Base-by-base conservation (phyloP, 2,329 filamentous ascomycete species). In the Aureobasidium mangrovei region DNA sequence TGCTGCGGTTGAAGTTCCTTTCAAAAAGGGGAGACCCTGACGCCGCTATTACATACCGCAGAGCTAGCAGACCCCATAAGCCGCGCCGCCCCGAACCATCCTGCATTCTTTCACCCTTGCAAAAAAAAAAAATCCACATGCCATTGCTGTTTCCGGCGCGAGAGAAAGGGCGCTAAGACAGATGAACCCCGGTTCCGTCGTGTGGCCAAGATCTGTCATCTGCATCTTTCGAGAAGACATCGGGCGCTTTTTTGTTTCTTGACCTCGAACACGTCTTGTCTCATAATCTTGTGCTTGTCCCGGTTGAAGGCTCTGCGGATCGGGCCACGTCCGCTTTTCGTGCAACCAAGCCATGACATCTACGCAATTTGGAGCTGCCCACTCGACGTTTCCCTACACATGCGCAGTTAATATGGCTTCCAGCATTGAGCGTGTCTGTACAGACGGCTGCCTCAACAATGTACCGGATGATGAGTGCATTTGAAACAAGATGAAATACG, bases 181-280 rank as follows among this genome's bases (percentile, higher is more conserved):
- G n/a, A 39, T 10, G 18, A 26, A 47, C 35, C n/a, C 35, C 35
- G 24, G 46, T 26, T 35, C 29, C 33, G 18, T 4, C 32, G 6
- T 35, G 7, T 35, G 32, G 6, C 6, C 32, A 7, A 42, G 47
- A 51, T 51, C 36, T 51, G 29, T 51, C 47, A 18, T 42, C 24
- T 51, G 29, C 47, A 42, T 51, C 31, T 41, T 12, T 51, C 38
- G 38, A 51, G 5, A 18, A 51, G 29, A 42, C 47, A 18, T 18
- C 18, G 28, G 38, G 29, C 9, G 24, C 27, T 29, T 48, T n/a
- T 31, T 39, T 28, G 28, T 27, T 39, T 12, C 35, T 35, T 42
- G 29, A 12, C 18, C 18, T 18, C 18, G 18, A 18, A 18, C 26
- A 33, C 27, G 12, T 40, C 36, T 31, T 32, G 36, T 51, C 33